Evolutionary conservation across 805 yeast genomes (phyloP), one percentile per base, ranked within the genome.

Genomic region (Yamadazyma tumulicola): DNA sequence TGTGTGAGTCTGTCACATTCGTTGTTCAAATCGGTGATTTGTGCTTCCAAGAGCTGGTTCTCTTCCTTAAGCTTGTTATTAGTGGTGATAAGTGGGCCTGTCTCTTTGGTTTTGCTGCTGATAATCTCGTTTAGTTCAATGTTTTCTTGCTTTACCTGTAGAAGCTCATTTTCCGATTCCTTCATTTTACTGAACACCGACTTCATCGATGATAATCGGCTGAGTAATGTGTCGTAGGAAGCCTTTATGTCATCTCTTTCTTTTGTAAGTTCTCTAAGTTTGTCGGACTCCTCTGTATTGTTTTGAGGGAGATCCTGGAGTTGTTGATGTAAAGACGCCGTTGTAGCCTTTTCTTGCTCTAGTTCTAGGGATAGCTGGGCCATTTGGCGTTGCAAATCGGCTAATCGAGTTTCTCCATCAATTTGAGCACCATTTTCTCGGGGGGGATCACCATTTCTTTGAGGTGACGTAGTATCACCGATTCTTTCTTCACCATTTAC

Each of bases 141-240:
- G 15, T 72, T 54, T 29, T 61, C 64, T 12, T 68, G 74, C 44
- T 75, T 74, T 1, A 74, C 67, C 4, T 60, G 63, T 26, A 74
- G 85, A 13, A 85, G 61, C 45, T 82, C 85, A 3, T 55, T 59
- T 49, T 83, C 81, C 0, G 86, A 64, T 38, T 75, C 81, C 50
- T 83, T 81, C 85, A 83, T 81, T 44, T 84, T 83, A 34, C 57
- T 59, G 55, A 84, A 84, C 2, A 84, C 72, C 1, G 80, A 63
- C 45, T 82, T 84, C 91, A 84, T 83, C 2, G 85, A 74, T 1
- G 86, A 74, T 12, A 85, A 54, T 52, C 81, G 71, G 42, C 75
- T 75, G 39, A 85, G 55, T 20, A 85, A 57, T 4, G 73, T 65
- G 41, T 81, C 81, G 49, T 83, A 81, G 42, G 78, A 77, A 1